A percentile compares a stretch with the other conserved stretches of the same genome.
phyloP scores from a whole-genome alignment of 768 basidiomycete genomes.

The Hygrocybe punicea region DNA sequence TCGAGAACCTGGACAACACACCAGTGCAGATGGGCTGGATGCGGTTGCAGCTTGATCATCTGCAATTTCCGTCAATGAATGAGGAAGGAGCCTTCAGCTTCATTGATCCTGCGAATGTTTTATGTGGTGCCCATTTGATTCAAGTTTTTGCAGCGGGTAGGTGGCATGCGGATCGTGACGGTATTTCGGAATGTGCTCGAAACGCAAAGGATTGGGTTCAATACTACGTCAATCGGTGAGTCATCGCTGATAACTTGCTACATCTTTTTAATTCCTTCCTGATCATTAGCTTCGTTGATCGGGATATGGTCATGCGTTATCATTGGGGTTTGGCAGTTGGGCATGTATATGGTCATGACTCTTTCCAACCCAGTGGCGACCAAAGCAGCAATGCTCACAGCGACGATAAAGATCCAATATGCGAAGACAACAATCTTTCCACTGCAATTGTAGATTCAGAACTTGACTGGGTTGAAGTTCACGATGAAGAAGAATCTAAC shows the following conservation, averaged over 20 bases:
- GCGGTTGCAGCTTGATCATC: conserved; percentile 11
- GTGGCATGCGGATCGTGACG: neutral
- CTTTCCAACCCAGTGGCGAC: too few relatives aligned
- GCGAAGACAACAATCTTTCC: too few relatives aligned
- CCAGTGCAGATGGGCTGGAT: neutral
- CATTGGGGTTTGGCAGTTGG: conserved; percentile 14
- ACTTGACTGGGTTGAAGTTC: too few relatives aligned
- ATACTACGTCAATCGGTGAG: conserved; percentile 40
- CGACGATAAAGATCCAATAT: too few relatives aligned
- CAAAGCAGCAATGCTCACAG: too few relatives aligned
- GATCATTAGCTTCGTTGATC: conserved; percentile 15
- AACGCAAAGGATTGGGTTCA: neutral
- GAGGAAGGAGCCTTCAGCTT: conserved; percentile 32
- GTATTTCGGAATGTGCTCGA: neutral
- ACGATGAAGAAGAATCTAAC: too few relatives aligned
- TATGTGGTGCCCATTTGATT: conserved; percentile 32
- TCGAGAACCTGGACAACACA: conserved; percentile 9
- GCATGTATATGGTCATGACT: conserved; percentile 4
- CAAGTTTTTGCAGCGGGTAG: conserved; percentile 27
- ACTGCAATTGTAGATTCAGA: too few relatives aligned
- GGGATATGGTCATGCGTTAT: conserved; percentile 21
- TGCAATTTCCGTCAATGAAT: conserved; percentile 19
- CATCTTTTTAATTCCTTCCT: neutral
- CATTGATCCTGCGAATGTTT: conserved; percentile 31
- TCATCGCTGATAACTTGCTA: neutral